Base-by-base conservation (phyloP, 2,329 filamentous ascomycete genomes). In the Orbilia quercus region DNA sequence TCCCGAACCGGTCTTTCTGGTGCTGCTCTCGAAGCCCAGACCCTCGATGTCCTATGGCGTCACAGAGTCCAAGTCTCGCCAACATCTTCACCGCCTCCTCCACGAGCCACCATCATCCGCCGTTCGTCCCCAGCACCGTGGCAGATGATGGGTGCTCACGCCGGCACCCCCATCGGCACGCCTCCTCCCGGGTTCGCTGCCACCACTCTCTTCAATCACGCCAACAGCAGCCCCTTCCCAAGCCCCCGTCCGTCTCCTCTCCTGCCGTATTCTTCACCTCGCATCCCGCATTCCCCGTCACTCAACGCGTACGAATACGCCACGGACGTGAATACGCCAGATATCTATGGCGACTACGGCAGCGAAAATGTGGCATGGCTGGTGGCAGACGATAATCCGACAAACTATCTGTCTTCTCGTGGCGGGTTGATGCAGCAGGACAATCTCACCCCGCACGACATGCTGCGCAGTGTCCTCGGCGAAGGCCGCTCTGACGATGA, bases 381-480 rank as follows among this genome's bases (percentile, higher is more conserved):
- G 48, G 91, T 97, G 59, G 89, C 87, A 77, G 95, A 95, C 80
- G 93, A 96, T 80, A 90, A 91, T 78, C 60, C 69, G 18, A 88
- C 87, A 60, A 90, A 89, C 78, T 93, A 90, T 77, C 87, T 92
- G 67, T 89, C 91, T 22, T 96, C 92, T 22, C 91, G 77, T 20
- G 70, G 69, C 25, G 74, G 75, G 31, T 40, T 66, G 36, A 74
- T 70, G 54, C 87, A 89, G 79, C 90, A 90, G 78, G 87, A 88
- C 65, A 93, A 98, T 79, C 98, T 99, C 94, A 96, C 91, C 69
- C 94, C 95, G 0, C 96, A 97, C 81, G 95, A 99, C 80, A 98
- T 99, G 87, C 85, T 99, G 64, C 91, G 95, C 74, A 97, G 94
- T 4, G 96, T 99, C 42, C 84, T 99, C 23, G 92, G 94, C 51